Conservation (phyloP, 1,139 yeast species). For the Magnusiomyces paraingens region DNA sequence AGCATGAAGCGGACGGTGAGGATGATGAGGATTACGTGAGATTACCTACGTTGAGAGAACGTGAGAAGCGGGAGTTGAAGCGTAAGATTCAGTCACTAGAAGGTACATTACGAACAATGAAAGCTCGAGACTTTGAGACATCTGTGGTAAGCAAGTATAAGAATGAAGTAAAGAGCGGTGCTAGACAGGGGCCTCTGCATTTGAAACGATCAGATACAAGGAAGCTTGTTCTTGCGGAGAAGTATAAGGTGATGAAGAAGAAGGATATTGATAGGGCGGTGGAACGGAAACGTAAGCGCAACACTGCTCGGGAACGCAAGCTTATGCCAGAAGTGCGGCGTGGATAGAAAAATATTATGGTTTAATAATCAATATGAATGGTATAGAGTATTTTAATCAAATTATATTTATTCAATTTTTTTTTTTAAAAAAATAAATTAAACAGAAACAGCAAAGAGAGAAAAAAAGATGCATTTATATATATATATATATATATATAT, state of each 20-base stretch:
- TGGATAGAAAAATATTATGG: slow-evolving; percentile 15
- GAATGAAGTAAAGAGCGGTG: slow-evolving; percentile 42
- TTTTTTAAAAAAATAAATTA: background rate
- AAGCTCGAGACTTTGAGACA: slow-evolving; percentile 68
- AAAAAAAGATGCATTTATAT: background rate
- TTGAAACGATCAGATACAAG: slow-evolving; percentile 75
- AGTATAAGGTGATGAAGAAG: slow-evolving; percentile 77
- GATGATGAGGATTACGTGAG: background rate
- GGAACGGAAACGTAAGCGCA: slow-evolving; percentile 91
- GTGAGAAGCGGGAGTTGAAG: slow-evolving; percentile 52
- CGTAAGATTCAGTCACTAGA: slow-evolving; percentile 47
- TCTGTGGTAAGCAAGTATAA: slow-evolving; percentile 49
- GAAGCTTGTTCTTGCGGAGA: slow-evolving; percentile 80
- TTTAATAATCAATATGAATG: background rate
- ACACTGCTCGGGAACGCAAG: slow-evolving; percentile 84
- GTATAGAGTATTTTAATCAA: background rate
- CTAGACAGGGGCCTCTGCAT: slow-evolving; percentile 50
- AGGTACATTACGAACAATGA: slow-evolving; percentile 70
- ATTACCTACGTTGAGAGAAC: slow-evolving; percentile 21
- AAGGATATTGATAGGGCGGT: slow-evolving; percentile 80
- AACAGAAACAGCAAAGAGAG: background rate
- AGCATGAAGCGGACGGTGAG: slow-evolving; percentile 25
- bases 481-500: background rate
- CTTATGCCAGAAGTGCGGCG: slow-evolving; percentile 43
- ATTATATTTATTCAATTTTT: too few relatives aligned